These are phyloP conservation scores for Colletotrichum sp. DNA, from an alignment of 2,329 filamentous ascomycete genomes.

Conservation along the genomic window DNA sequence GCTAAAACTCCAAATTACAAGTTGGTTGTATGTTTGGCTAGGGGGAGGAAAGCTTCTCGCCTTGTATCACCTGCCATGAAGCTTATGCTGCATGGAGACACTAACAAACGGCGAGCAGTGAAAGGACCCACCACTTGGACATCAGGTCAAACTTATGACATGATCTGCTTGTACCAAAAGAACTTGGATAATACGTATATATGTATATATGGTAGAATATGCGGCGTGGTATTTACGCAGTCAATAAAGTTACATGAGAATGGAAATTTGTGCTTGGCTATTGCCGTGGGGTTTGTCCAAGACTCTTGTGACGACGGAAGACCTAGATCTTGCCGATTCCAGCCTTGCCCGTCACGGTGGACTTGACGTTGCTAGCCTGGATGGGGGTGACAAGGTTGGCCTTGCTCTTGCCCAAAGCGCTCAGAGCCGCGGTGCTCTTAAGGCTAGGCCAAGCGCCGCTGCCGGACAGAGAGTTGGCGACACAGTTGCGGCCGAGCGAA, in stretches of 20 bases:
- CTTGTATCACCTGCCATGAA: too few species aligned
- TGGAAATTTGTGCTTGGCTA: not conserved
- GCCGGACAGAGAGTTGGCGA: constrained; percentile 29
- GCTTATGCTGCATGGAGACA: too few species aligned
- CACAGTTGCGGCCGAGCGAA: constrained; percentile 30
- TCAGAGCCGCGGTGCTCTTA: not conserved
- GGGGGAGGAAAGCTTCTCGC: not conserved
- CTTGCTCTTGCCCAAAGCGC: constrained; percentile 21
- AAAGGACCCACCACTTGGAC: not conserved
- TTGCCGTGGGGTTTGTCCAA: rapidly evolving
- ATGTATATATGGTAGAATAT: not conserved
- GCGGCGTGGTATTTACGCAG: not conserved
- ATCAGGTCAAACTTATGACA: not conserved
- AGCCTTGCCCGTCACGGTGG: not conserved
- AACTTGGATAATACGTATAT: not conserved
- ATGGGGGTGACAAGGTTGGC: constrained; percentile 7
- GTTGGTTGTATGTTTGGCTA: too few species aligned
- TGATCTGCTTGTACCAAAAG: not conserved
- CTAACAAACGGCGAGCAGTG: not conserved
- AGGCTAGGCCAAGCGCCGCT: constrained; percentile 28
- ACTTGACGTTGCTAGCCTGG: not conserved
- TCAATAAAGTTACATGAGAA: not conserved
- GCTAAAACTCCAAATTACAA: too few species aligned
- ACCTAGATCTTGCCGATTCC: not conserved
- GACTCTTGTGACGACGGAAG: not conserved